phyloP scores from a whole-genome alignment of 441 rosid genomes.

The Gossypium gossypioides region DNA sequence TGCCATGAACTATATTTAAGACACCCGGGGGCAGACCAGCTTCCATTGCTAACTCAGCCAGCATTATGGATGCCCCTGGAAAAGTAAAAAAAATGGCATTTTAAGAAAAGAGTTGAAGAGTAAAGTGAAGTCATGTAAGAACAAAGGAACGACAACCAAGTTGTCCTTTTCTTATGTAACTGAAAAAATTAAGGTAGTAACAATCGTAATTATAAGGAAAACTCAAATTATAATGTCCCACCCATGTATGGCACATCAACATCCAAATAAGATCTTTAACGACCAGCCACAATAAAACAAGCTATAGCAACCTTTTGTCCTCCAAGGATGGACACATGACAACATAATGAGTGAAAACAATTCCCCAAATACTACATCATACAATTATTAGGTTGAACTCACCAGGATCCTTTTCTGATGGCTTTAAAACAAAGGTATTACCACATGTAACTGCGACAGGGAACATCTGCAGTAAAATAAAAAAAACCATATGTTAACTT shows the following conservation, averaged over 20 bases:
- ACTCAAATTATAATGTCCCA: background rate
- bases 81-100: background rate
- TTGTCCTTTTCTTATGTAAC: background rate
- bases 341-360: background rate
- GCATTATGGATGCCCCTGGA: slow-evolving; percentile 83
- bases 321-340: background rate
- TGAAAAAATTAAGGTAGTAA: background rate
- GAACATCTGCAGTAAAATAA: slow-evolving; percentile 44
- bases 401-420: slow-evolving; percentile 96
- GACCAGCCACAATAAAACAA: background rate
- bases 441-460: slow-evolving; percentile 89
- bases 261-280: background rate
- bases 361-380: background rate
- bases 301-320: background rate
- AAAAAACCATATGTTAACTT: background rate
- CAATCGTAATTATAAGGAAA: background rate
- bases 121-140: slow-evolving; percentile 2
- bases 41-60: slow-evolving; percentile 84
- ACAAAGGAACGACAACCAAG: background rate
- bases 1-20: slow-evolving; percentile 79
- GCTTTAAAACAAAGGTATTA: slow-evolving; percentile 81
- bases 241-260: background rate
- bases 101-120: background rate
- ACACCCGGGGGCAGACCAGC: slow-evolving; percentile 90
- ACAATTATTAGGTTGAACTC: slow-evolving; percentile 12